Evolutionary conservation across 139 green algal genomes (phyloP).

Genomic region (Micromonas pusilla): DNA sequence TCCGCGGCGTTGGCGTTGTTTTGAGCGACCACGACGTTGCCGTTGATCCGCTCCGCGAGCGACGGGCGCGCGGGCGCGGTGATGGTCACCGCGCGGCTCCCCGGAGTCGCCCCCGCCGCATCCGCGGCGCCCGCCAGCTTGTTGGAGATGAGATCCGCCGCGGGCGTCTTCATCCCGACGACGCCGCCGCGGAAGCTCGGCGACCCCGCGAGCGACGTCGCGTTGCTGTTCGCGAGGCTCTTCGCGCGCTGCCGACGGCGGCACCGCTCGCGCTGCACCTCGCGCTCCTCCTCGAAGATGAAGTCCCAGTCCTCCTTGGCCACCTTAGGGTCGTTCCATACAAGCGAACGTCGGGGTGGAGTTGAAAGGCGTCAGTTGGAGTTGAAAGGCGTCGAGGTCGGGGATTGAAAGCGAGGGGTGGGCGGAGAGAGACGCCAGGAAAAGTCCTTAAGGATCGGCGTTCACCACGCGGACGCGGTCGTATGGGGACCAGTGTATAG

Average conservation of each 20-base stretch:
- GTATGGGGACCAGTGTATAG: no score
- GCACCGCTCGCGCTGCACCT: conserved; percentile 28
- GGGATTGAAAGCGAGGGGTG: no score
- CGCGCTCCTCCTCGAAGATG: conserved; percentile 38
- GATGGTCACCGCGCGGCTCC: background rate
- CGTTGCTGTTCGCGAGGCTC: no score
- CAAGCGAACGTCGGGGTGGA: no score
- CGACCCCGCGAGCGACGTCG: background rate
- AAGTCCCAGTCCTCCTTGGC: conserved; percentile 29
- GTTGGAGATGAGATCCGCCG: background rate
- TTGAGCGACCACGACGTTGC: background rate
- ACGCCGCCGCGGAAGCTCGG: background rate
- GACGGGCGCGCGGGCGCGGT: no score
- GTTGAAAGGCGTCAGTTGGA: no score
- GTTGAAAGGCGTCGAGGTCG: no score
- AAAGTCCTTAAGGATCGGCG: no score
- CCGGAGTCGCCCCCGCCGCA: background rate
- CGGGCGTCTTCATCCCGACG: background rate
- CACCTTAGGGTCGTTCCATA: conserved; percentile 13
- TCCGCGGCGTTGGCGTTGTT: no score
- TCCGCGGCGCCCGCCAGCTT: background rate
- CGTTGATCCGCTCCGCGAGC: background rate
- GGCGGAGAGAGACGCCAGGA: no score
- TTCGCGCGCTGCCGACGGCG: background rate
- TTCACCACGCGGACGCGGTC: no score